Conservation (phyloP, 2,329 filamentous ascomycete genomes). For the Ophiognomonia clavigignenti-juglandacearum region DNA sequence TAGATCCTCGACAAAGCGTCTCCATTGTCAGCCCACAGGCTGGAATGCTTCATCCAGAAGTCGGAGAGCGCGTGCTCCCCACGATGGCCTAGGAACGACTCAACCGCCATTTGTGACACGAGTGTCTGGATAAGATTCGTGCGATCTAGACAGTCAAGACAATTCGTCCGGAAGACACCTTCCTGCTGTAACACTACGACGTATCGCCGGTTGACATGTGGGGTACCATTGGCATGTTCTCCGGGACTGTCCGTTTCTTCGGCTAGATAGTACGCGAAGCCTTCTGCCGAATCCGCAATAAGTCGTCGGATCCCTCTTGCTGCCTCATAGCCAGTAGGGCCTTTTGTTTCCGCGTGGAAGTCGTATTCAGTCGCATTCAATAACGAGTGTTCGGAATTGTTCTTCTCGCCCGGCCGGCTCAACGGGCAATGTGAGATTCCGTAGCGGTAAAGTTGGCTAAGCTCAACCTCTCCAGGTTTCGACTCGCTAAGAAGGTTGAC, state of each 20-base stretch:
- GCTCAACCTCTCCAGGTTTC: constrained; percentile 79
- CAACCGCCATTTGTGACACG: constrained; percentile 88
- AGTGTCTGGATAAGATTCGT: constrained; percentile 96
- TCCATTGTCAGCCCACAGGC: constrained; percentile 94
- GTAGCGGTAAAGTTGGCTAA: constrained; percentile 73
- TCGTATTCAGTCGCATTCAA: constrained; percentile 85
- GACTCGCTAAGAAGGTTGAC: constrained; percentile 90
- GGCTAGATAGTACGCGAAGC: constrained; percentile 88
- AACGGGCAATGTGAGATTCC: constrained; percentile 72
- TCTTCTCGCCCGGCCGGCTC: constrained; percentile 52
- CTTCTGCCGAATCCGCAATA: constrained; percentile 73
- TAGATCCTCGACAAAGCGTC: constrained; percentile 94
- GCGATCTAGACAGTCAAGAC: constrained; percentile 89
- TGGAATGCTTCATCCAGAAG: constrained; percentile 89
- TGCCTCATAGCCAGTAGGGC: constrained; percentile 81
- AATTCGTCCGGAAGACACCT: constrained; percentile 94
- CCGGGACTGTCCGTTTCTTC: constrained; percentile 53
- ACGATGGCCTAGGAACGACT: constrained; percentile 73
- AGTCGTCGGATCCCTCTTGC: constrained; percentile 78
- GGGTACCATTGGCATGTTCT: constrained; percentile 40
- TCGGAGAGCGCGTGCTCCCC: constrained; percentile 66
- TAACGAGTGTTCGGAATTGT: constrained; percentile 64
- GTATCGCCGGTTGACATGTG: constrained; percentile 37
- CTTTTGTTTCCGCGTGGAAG: constrained; percentile 91
- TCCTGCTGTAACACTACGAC: constrained; percentile 83